Evolutionary conservation across 192 early-diverging fungal species (phyloP).

Genomic region (Helicostylum pulchrum): DNA sequence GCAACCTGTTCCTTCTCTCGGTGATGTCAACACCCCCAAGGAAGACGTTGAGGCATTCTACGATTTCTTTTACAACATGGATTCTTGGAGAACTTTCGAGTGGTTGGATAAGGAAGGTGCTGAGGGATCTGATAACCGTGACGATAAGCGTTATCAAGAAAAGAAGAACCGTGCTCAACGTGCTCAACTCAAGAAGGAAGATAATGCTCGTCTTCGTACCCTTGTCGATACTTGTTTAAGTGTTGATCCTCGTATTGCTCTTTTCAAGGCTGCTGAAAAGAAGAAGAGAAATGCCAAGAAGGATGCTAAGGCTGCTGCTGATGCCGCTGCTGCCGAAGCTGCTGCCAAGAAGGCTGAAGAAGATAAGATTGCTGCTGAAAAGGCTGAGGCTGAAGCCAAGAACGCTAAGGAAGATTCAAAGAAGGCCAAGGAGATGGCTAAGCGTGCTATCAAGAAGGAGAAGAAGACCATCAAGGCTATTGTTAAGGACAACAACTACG

Average conservation of each 20-base stretch:
- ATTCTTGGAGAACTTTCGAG: constrained; percentile 98
- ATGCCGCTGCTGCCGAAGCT: constrained; percentile 53
- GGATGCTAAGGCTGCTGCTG: constrained; percentile 77
- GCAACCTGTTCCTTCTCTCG: constrained; percentile 82
- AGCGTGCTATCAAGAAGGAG: constrained; percentile 88
- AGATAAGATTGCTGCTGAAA: constrained; percentile 34
- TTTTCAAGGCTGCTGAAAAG: constrained; percentile 90
- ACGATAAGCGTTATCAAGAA: constrained; percentile 95
- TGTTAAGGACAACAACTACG: constrained; percentile 78
- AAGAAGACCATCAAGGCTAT: constrained; percentile 83
- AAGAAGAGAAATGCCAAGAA: constrained; percentile 87
- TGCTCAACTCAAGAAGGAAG: constrained; percentile 94
- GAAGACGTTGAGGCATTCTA: constrained; percentile 81
- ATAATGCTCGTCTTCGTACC: constrained; percentile 82
- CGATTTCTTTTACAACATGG: constrained; percentile 82
- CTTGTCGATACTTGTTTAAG: constrained; percentile 76
- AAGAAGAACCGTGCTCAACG: constrained; percentile 93
- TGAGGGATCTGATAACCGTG: constrained; percentile 85
- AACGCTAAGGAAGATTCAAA: constrained; percentile 57
- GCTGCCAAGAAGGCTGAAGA: constrained; percentile 53
- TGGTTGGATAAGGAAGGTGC: constrained; percentile 96
- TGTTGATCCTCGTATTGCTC: constrained; percentile 85
- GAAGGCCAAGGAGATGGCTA: constrained; percentile 85
- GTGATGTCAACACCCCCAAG: constrained; percentile 57
- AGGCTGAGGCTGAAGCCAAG: constrained; percentile 66